Percentiles rank a stretch among this genome's conserved stretches.
These are phyloP conservation scores for Gossypium lobatum DNA, from an alignment of 441 rosid genomes.

Conservation along the genomic window DNA sequence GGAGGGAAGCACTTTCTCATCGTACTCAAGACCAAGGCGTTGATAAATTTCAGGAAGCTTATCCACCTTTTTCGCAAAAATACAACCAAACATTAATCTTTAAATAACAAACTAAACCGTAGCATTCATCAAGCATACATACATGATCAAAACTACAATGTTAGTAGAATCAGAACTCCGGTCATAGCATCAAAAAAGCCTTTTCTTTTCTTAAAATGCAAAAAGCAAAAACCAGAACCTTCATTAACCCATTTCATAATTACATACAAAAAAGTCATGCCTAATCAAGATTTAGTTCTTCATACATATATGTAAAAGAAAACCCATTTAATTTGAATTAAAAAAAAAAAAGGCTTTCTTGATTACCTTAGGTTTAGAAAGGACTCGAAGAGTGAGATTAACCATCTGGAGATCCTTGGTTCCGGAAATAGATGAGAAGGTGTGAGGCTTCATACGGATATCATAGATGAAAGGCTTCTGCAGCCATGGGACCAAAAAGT, in stretches of 20 bases:
- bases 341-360: background rate
- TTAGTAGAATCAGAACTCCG: background rate
- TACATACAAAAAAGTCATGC: background rate
- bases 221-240: background rate
- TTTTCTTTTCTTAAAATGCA: background rate
- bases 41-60: conserved; percentile 75
- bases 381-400: conserved; percentile 88
- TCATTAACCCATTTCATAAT: background rate
- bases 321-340: background rate
- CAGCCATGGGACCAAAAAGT: conserved; percentile 78
- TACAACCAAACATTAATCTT: background rate
- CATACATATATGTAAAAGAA: background rate
- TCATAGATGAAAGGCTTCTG: conserved; percentile 85
- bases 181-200: too few relatives aligned
- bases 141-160: background rate
- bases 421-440: conserved; percentile 89
- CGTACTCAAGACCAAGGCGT: conserved; percentile 87
- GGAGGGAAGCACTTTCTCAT: conserved; percentile 92
- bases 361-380: conserved; percentile 82
- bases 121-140: background rate
- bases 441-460: conserved; percentile 83
- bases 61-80: conserved; percentile 37
- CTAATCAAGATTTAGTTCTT: background rate
- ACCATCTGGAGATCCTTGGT: conserved; percentile 99
- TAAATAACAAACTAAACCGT: background rate